Conservation (phyloP, 1,284 basidiomycete genomes). For the Ustilago shanxiensis region DNA sequence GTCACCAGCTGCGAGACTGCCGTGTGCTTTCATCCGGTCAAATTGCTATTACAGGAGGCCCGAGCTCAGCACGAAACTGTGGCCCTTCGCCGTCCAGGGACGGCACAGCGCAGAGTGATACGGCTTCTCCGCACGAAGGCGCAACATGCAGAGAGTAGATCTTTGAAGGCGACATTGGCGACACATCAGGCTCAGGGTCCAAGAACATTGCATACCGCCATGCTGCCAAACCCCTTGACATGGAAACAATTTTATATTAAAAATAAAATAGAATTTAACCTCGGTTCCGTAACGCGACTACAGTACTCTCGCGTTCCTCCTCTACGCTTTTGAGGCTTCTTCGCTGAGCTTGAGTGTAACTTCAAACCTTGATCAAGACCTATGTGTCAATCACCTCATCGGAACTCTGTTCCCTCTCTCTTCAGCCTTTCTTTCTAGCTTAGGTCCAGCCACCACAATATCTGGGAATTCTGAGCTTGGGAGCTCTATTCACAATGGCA, state of each 20-base stretch:
- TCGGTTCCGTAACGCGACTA: slow-evolving; percentile 13
- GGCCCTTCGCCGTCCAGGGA: too few species aligned
- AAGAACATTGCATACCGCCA: neutral
- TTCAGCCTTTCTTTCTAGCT: neutral
- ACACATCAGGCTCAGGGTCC: neutral
- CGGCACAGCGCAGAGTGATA: too few species aligned
- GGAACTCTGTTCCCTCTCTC: neutral
- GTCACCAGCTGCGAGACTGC: too few species aligned
- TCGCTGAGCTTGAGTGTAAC: slow-evolving; percentile 2
- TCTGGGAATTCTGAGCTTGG: too few species aligned
- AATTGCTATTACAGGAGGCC: too few species aligned
- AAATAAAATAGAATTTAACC: neutral
- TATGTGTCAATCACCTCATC: slow-evolving; percentile 16
- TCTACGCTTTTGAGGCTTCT: slow-evolving; percentile 10
- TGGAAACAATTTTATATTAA: neutral
- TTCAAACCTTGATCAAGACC: neutral
- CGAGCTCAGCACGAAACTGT: too few species aligned
- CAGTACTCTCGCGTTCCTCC: slow-evolving; percentile 10
- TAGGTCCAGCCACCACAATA: neutral
- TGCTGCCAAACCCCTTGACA: neutral
- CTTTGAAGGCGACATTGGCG: neutral
- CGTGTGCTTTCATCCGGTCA: too few species aligned
- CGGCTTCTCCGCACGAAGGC: too few species aligned
- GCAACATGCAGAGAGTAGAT: too few species aligned
- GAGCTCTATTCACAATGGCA: slow-evolving; percentile 21